These are phyloP conservation scores for Coemansia sp. DNA, from an alignment of 192 early-diverging fungal genomes.

Conservation along the genomic window DNA sequence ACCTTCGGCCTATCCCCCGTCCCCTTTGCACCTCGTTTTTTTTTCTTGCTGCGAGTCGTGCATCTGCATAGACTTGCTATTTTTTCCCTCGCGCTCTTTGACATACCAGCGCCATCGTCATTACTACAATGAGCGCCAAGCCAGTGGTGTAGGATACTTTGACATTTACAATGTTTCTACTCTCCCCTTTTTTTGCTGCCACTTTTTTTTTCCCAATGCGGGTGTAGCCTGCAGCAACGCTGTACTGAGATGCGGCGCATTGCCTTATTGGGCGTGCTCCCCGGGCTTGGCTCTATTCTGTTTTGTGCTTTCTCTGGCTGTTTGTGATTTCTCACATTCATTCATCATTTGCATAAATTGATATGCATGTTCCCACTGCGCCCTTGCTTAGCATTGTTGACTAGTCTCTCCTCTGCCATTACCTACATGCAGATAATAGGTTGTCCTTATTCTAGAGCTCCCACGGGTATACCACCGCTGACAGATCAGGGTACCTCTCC, in stretches of 20 bases:
- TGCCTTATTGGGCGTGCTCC: constrained; percentile 2
- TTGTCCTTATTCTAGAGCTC: neutral
- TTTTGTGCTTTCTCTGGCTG: neutral
- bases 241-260: neutral
- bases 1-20: neutral
- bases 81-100: neutral
- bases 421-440: neutral
- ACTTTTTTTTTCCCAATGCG: neutral
- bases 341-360: constrained; percentile 3
- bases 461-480: neutral
- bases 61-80: constrained; percentile 1
- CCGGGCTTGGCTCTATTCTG: neutral
- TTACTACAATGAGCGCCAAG: neutral
- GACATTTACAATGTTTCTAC: neutral
- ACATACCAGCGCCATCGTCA: neutral
- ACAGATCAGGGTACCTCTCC: neutral
- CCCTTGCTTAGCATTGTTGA: neutral
- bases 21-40: neutral
- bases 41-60: neutral
- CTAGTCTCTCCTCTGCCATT: neutral
- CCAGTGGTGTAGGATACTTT: neutral
- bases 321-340: neutral
- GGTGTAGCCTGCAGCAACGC: neutral
- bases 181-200: neutral
- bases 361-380: neutral